Conservation (phyloP, 208 protist genomes). For the Plasmodiophora brassicae region DNA sequence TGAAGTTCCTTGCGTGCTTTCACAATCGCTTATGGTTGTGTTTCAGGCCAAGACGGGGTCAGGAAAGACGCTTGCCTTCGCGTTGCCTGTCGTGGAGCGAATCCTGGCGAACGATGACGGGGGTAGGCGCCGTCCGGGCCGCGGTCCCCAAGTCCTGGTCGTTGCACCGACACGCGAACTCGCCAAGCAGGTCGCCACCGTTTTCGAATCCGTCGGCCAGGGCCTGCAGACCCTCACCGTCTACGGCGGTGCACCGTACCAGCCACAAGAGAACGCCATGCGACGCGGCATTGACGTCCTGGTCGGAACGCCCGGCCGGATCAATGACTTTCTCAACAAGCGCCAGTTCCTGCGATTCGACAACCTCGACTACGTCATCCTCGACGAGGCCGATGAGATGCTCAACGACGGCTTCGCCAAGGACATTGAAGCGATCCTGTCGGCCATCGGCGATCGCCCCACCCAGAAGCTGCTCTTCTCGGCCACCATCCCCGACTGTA, state of each 20-base stretch:
- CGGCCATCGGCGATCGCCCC: not conserved
- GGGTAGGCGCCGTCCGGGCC: conserved; percentile 31
- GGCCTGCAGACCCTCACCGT: conserved; percentile 37
- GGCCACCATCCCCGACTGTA: conserved; percentile 7
- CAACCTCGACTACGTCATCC: not conserved
- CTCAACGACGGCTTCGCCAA: conserved; percentile 34
- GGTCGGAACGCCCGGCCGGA: conserved; percentile 57
- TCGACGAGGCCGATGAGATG: conserved; percentile 40
- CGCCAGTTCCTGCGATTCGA: not conserved
- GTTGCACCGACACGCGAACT: conserved; percentile 57
- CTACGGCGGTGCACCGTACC: conserved; percentile 58
- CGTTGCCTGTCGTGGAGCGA: conserved; percentile 58
- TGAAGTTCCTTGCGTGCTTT: too few species aligned
- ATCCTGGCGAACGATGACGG: conserved; percentile 7
- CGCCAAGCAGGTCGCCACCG: conserved; percentile 43
- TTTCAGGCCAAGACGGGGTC: not conserved
- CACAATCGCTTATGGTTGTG: not conserved
- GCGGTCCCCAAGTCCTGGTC: conserved; percentile 44
- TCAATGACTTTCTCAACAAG: conserved; percentile 51
- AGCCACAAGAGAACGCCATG: conserved; percentile 41
- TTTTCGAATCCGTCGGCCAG: not conserved
- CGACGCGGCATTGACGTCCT: conserved; percentile 51
- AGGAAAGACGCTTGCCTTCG: conserved; percentile 51
- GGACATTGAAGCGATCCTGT: conserved; percentile 34
- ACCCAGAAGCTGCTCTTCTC: conserved; percentile 33